phyloP scores from a whole-genome alignment of 2,329 filamentous ascomycete genomes.

The Aspergillus clavatus region DNA sequence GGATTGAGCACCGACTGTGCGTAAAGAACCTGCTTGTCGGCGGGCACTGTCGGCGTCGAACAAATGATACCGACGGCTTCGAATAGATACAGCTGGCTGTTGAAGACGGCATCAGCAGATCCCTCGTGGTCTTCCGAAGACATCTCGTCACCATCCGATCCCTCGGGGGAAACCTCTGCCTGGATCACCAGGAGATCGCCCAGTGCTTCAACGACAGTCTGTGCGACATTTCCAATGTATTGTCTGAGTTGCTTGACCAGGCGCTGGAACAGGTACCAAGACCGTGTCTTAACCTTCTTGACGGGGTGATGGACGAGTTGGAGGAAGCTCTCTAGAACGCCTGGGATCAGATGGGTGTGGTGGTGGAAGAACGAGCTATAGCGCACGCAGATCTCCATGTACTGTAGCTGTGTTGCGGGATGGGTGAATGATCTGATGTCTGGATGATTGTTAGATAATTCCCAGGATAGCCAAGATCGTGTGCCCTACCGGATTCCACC shows the following conservation, averaged over 20 bases:
- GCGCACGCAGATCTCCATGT: slow-evolving; percentile 96
- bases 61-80: slow-evolving; percentile 92
- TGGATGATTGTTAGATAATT: slow-evolving; percentile 34
- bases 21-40: slow-evolving; percentile 82
- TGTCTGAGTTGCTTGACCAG: slow-evolving; percentile 82
- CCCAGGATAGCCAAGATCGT: neutral
- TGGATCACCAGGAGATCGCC: slow-evolving; percentile 84
- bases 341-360: slow-evolving; percentile 73
- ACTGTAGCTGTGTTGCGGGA: slow-evolving; percentile 87
- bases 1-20: slow-evolving; percentile 84
- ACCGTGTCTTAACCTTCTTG: slow-evolving; percentile 78
- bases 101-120: slow-evolving; percentile 85
- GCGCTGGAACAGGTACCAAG: slow-evolving; percentile 95
- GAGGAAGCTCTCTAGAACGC: slow-evolving; percentile 87
- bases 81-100: slow-evolving; percentile 85
- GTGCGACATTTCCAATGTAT: slow-evolving; percentile 82
- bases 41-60: slow-evolving; percentile 69
- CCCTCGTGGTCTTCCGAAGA: slow-evolving; percentile 90
- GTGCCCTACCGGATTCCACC: slow-evolving; percentile 73
- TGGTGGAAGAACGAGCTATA: slow-evolving; percentile 91
- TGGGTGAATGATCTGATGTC: slow-evolving; percentile 82
- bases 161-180: slow-evolving; percentile 75
- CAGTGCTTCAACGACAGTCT: slow-evolving; percentile 86
- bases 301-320: slow-evolving; percentile 83
- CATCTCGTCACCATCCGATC: slow-evolving; percentile 80